Percentiles rank a stretch among this genome's conserved stretches.
Evolutionary conservation across 768 basidiomycete species (phyloP).

Genomic region (Megacollybia marginata): DNA sequence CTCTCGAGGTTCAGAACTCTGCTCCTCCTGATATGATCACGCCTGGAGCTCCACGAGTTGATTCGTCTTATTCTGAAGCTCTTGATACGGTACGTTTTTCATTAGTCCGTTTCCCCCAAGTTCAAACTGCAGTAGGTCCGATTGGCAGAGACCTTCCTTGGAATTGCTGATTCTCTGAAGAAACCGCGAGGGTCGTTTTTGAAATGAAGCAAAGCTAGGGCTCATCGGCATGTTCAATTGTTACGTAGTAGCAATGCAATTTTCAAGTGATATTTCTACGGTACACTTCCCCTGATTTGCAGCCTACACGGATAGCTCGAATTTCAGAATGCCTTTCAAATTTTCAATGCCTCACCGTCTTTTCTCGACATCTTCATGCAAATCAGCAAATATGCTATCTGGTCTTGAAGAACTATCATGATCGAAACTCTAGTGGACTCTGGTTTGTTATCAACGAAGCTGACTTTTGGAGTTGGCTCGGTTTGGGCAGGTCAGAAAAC

Average conservation of each 20-base stretch:
- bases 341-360: conserved; percentile 87
- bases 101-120: neutral
- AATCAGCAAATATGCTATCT: conserved; percentile 68
- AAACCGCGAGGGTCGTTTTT: conserved; percentile 48
- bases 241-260: too few species aligned
- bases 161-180: conserved; percentile 48
- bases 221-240: too few species aligned
- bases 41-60: conserved; percentile 22
- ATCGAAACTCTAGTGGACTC: conserved; percentile 95
- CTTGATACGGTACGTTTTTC: conserved; percentile 38
- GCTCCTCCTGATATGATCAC: conserved; percentile 32
- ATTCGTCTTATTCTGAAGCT: conserved; percentile 43
- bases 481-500: conserved; percentile 38
- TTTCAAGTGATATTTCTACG: too few species aligned
- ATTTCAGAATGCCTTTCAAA: conserved; percentile 46
- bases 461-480: conserved; percentile 69
- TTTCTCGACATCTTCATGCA: conserved; percentile 98
- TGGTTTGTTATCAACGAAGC: conserved; percentile 86
- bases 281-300: too few species aligned
- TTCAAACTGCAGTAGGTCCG: conserved; percentile 29
- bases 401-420: conserved; percentile 66
- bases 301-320: too few species aligned
- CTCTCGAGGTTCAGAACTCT: conserved; percentile 35
- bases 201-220: conserved; percentile 10
- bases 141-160: conserved; percentile 51